These are phyloP conservation scores for Aspergillus carlsbadensis DNA, from an alignment of 495 filamentous ascomycete species.

Conservation along the genomic window DNA sequence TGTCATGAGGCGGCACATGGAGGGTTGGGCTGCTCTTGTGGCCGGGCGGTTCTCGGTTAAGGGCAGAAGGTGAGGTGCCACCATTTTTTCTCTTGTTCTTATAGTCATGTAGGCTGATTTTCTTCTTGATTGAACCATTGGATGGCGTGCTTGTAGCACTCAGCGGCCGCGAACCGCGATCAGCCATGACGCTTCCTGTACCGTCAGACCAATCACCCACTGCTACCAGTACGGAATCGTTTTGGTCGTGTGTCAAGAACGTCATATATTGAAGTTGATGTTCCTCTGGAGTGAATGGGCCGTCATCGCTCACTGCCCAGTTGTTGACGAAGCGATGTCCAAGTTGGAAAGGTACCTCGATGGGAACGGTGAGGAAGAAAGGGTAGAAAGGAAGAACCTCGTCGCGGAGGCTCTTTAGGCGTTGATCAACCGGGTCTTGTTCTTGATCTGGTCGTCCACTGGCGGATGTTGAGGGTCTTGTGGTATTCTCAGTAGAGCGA, in stretches of 20 bases:
- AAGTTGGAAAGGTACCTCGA: constrained; percentile 43
- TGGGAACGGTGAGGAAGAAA: constrained; percentile 48
- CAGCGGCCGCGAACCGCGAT: constrained; percentile 31
- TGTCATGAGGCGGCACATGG: constrained; percentile 19
- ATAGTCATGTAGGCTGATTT: constrained; percentile 52
- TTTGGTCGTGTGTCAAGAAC: constrained; percentile 48
- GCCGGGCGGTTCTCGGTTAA: constrained; percentile 20
- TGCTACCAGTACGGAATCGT: constrained; percentile 46
- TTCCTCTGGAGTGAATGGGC: constrained; percentile 47
- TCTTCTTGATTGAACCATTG: constrained; percentile 39
- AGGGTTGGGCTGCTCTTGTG: constrained; percentile 17
- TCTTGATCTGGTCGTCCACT: constrained; percentile 25
- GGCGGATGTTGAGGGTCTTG: constrained; percentile 22
- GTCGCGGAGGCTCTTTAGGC: constrained; percentile 44
- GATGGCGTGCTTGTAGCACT: constrained; percentile 37
- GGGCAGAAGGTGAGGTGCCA: constrained; percentile 22
- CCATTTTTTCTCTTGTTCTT: constrained; percentile 42
- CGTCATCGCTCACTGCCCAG: constrained; percentile 50
- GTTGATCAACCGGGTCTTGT: constrained; percentile 36
- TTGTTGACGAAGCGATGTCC: constrained; percentile 40
- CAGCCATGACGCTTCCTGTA: constrained; percentile 46
- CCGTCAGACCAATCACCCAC: constrained; percentile 55
- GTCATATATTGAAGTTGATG: constrained; percentile 56
- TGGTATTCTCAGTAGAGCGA: constrained; percentile 31
- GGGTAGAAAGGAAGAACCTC: constrained; percentile 48